Percentiles rank a stretch among this genome's conserved stretches.
Conservation (phyloP, 495 filamentous ascomycete genomes). For the Penicillium lividum region DNA sequence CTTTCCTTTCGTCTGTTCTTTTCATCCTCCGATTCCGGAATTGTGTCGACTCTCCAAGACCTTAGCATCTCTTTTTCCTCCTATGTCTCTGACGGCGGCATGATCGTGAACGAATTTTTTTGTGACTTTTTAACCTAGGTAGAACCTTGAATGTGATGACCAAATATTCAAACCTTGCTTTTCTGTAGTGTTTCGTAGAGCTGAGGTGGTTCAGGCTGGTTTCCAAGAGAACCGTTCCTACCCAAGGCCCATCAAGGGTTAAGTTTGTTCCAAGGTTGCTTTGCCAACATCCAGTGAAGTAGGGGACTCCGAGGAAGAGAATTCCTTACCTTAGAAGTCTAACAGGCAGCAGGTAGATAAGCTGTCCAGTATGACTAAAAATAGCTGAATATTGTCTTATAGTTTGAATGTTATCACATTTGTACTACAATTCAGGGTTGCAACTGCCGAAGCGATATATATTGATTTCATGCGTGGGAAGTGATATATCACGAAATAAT, state of each 20-base stretch:
- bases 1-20: slow-evolving; percentile 12
- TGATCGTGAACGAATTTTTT: slow-evolving; percentile 31
- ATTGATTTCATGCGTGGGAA: no score
- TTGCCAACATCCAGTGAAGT: neutral
- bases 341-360: no score
- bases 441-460: no score
- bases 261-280: neutral
- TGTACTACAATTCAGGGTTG: no score
- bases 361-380: no score
- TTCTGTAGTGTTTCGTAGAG: neutral
- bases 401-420: no score
- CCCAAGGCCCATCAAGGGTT: no score
- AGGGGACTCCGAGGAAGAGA: no score
- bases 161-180: neutral
- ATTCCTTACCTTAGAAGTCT: no score
- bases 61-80: slow-evolving; percentile 20
- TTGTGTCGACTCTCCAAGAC: slow-evolving; percentile 18
- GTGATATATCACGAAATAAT: no score
- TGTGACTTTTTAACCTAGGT: slow-evolving; percentile 15
- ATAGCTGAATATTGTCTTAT: no score
- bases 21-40: slow-evolving; percentile 21
- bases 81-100: slow-evolving; percentile 29
- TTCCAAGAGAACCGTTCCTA: no score
- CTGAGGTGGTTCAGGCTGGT: neutral
- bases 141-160: slow-evolving; percentile 13